Evolutionary conservation across 140 eudicot species (phyloP).

Genomic region (Erigeron philadelphicus): DNA sequence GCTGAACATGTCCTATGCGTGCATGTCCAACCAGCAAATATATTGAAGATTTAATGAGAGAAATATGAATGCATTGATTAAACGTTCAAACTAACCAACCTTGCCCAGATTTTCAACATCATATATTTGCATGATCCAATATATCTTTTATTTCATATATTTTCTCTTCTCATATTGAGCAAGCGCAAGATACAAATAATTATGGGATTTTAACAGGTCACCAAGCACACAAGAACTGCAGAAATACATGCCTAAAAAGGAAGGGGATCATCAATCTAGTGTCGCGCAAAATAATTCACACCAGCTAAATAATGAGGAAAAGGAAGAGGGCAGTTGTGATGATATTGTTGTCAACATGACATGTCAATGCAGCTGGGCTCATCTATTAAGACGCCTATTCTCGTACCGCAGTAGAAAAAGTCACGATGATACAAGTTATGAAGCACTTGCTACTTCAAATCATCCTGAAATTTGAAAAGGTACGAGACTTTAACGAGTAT

Average conservation of each 20-base stretch:
- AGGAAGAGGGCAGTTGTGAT: slow-evolving; percentile 23
- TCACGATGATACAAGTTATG: slow-evolving; percentile 24
- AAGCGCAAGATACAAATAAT: neutral
- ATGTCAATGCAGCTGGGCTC: slow-evolving; percentile 37
- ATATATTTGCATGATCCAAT: too few species aligned
- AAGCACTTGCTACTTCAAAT: slow-evolving; percentile 21
- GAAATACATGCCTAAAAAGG: slow-evolving; percentile 7
- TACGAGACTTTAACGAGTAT: neutral
- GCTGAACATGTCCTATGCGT: neutral
- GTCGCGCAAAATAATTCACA: slow-evolving; percentile 21
- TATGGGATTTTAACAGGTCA: slow-evolving; percentile 19
- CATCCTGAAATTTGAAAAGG: slow-evolving; percentile 24
- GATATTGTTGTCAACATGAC: slow-evolving; percentile 18
- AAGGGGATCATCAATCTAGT: neutral
- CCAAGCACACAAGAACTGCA: slow-evolving; percentile 31
- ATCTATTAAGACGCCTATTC: slow-evolving; percentile 47
- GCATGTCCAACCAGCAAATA: neutral
- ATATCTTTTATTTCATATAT: too few species aligned
- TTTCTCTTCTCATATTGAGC: neutral
- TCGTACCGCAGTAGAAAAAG: slow-evolving; percentile 36
- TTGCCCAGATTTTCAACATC: neutral
- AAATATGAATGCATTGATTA: neutral
- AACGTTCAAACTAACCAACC: neutral
- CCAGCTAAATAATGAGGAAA: slow-evolving; percentile 23
- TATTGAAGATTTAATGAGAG: neutral